Evolutionary conservation across 2,329 filamentous ascomycete species (phyloP).

Genomic region (Diaporthe humulicola): DNA sequence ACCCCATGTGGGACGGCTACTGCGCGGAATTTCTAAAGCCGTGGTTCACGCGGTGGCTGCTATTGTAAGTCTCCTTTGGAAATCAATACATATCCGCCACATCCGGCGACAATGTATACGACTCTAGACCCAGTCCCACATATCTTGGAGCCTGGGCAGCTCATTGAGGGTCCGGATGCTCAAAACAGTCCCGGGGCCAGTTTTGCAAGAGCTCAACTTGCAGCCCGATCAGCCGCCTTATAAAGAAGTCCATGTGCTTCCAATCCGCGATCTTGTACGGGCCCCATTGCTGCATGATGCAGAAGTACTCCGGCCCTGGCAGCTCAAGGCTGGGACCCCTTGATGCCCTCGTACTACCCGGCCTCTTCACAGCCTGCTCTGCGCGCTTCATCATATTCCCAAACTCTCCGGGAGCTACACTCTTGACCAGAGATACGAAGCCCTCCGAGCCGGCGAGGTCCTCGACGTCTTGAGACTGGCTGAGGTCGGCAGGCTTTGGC

Average conservation of each 20-base stretch:
- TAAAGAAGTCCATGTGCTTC: not conserved
- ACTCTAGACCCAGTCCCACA: no score
- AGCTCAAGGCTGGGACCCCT: not conserved
- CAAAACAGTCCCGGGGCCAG: not conserved
- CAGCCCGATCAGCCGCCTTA: not conserved
- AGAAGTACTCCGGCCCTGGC: not conserved
- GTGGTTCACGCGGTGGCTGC: no score
- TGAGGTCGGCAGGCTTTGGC: not conserved
- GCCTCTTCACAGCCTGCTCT: rapidly evolving
- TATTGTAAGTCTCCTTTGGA: no score
- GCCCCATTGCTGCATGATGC: not conserved
- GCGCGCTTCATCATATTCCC: not conserved
- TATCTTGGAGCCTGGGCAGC: not conserved
- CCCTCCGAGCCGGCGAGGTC: not conserved
- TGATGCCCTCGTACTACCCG: not conserved
- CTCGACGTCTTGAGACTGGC: not conserved
- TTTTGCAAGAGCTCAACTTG: not conserved
- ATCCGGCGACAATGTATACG: no score
- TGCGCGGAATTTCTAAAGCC: no score
- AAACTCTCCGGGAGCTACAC: not conserved
- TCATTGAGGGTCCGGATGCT: not conserved
- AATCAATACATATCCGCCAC: no score
- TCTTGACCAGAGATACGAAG: not conserved
- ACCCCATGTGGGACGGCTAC: no score
- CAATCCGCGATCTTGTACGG: not conserved